Conservation (phyloP, 2,329 filamentous ascomycete species). For the Verticillium klebahnii region DNA sequence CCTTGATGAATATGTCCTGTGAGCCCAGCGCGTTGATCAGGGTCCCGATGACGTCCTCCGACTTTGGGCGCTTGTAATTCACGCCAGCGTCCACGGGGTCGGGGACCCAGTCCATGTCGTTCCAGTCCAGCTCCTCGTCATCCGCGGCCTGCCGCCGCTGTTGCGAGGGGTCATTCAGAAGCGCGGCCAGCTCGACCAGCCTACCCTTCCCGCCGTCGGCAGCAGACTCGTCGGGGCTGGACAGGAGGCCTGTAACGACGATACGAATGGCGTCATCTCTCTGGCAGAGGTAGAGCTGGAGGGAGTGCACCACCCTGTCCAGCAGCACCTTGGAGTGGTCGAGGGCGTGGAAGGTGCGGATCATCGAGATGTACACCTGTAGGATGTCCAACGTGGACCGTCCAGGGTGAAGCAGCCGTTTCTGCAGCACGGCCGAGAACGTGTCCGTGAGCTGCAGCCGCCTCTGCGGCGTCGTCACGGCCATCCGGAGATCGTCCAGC, state of each 20-base stretch:
- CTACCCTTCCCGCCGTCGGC: conserved; percentile 38
- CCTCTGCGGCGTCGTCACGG: conserved; percentile 62
- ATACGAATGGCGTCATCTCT: conserved; percentile 74
- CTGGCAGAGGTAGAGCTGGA: conserved; percentile 72
- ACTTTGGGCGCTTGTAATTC: conserved; percentile 85
- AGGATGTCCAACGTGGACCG: conserved; percentile 72
- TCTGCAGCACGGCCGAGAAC: conserved; percentile 62
- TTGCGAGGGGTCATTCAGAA: conserved; percentile 59
- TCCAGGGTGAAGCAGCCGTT: conserved; percentile 68
- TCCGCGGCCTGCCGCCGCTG: conserved; percentile 47
- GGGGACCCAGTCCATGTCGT: conserved; percentile 89
- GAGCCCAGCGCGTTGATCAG: conserved; percentile 84
- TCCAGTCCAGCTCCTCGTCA: conserved; percentile 76
- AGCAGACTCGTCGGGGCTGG: conserved; percentile 48
- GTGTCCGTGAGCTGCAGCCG: conserved; percentile 65
- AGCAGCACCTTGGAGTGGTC: conserved; percentile 75
- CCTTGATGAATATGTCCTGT: conserved; percentile 88
- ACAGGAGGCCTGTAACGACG: conserved; percentile 69
- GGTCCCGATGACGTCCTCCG: conserved; percentile 86
- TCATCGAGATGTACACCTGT: conserved; percentile 74
- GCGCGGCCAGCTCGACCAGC: conserved; percentile 61
- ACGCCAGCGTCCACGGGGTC: conserved; percentile 90
- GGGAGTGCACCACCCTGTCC: conserved; percentile 66
- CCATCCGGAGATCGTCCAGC: conserved; percentile 68
- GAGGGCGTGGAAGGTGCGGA: conserved; percentile 69